phyloP scores from a whole-genome alignment of 176 grass and related monocot genomes.

The Leersia perrieri region DNA sequence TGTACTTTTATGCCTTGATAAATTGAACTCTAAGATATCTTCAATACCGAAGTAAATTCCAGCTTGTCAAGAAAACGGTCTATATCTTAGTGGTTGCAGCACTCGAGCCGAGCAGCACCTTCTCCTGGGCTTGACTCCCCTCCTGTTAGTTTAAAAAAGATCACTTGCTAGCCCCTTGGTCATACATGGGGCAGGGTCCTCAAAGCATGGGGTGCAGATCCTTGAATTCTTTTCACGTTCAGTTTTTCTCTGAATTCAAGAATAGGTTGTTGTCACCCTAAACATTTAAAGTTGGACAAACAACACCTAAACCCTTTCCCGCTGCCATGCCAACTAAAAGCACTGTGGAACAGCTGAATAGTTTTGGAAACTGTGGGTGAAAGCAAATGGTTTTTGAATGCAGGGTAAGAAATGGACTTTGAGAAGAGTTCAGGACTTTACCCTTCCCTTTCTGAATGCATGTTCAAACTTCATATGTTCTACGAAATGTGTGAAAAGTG shows the following conservation, averaged over 20 bases:
- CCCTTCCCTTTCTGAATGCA: not conserved
- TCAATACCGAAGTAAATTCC: not conserved
- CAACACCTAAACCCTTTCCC: not conserved
- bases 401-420: too few species aligned
- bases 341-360: not conserved
- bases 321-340: not conserved
- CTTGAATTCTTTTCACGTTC: not conserved
- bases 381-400: too few species aligned
- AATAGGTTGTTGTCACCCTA: not conserved
- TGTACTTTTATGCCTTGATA: conserved; percentile 18
- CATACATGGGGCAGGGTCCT: too few species aligned
- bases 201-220: too few species aligned
- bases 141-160: too few species aligned
- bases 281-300: not conserved
- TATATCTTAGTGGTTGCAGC: too few species aligned
- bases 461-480: too few species aligned
- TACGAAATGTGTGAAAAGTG: not conserved
- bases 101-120: too few species aligned
- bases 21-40: not conserved
- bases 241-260: not conserved
- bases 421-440: too few species aligned
- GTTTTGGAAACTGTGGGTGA: not conserved
- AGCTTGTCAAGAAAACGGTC: too few species aligned
- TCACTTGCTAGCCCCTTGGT: too few species aligned
- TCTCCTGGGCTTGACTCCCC: too few species aligned